Evolutionary conservation across 148 eudicot genomes (phyloP).

Genomic region (Rhododendron williamsianum): DNA sequence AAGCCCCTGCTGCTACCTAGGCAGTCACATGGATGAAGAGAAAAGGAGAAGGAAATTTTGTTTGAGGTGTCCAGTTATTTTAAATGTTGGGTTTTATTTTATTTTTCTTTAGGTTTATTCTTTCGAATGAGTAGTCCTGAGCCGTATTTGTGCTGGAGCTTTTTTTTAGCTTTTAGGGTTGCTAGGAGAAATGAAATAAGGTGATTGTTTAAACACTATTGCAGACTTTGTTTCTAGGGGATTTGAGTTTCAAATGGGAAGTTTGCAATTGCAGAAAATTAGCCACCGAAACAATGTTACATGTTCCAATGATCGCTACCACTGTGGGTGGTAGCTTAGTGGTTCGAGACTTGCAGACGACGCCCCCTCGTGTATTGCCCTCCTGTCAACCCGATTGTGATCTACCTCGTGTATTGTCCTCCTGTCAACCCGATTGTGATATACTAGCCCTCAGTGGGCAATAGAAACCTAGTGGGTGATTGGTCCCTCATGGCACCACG

Average conservation of each 20-base stretch:
- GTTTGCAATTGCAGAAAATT: neutral
- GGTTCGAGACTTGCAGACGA: too few relatives aligned
- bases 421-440: too few relatives aligned
- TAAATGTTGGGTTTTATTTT: too few relatives aligned
- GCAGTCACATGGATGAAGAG: neutral
- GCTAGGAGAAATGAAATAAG: neutral
- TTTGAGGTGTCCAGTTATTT: neutral
- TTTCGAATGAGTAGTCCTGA: neutral
- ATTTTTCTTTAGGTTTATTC: neutral
- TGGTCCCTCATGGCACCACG: too few relatives aligned
- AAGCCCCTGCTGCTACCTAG: slow-evolving; percentile 37
- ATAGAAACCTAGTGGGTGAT: too few relatives aligned
- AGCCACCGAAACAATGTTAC: too few relatives aligned
- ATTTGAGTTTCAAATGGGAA: neutral
- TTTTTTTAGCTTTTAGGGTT: neutral
- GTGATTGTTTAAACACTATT: neutral
- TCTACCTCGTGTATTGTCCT: too few relatives aligned
- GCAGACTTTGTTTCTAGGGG: neutral
- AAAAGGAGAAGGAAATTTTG: neutral
- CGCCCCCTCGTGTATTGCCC: too few relatives aligned
- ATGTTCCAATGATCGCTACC: too few relatives aligned
- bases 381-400: too few relatives aligned
- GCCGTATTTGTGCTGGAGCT: neutral
- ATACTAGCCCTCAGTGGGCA: too few relatives aligned
- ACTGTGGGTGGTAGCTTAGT: too few relatives aligned